Evolutionary conservation across 164 flowering plant species (phyloP).

Genomic region (Annona squamosa): DNA sequence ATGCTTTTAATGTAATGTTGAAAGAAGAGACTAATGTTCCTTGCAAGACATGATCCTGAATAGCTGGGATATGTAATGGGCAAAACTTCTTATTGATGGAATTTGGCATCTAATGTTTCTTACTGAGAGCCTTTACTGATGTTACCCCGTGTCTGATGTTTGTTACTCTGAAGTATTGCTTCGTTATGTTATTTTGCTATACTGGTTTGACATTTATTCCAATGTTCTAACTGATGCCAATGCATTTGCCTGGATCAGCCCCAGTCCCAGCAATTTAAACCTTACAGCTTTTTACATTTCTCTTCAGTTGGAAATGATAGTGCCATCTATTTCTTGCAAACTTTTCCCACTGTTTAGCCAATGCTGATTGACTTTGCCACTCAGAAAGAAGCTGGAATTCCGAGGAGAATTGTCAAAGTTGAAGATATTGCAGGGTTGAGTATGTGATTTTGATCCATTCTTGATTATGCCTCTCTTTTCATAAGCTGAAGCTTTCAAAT

Average conservation of each 20-base stretch:
- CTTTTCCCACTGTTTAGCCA: not conserved
- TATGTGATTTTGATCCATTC: conserved; percentile 33
- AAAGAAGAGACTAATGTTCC: not conserved
- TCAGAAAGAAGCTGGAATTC: conserved; percentile 90
- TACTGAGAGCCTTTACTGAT: too few species aligned
- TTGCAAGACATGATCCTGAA: not conserved
- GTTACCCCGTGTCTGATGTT: too few species aligned
- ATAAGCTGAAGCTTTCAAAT: not conserved
- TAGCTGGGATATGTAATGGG: not conserved
- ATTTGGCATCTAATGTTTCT: too few species aligned
- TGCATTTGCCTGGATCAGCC: not conserved
- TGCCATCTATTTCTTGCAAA: not conserved
- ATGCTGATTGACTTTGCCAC: conserved; percentile 8
- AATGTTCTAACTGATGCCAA: not conserved
- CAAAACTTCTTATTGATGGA: not conserved
- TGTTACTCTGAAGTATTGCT: too few species aligned
- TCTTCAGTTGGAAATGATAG: not conserved
- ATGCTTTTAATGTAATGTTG: not conserved
- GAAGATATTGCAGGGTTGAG: conserved; percentile 96
- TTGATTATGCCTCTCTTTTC: not conserved
- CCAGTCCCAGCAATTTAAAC: not conserved
- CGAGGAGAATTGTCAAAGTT: conserved; percentile 58
- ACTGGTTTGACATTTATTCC: not conserved
- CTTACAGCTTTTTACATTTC: not conserved
- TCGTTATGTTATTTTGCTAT: too few species aligned